Evolutionary conservation across 1,139 yeast genomes (phyloP), one percentile per base, ranked within the genome.

Genomic region (Tardiomyces blankii): DNA sequence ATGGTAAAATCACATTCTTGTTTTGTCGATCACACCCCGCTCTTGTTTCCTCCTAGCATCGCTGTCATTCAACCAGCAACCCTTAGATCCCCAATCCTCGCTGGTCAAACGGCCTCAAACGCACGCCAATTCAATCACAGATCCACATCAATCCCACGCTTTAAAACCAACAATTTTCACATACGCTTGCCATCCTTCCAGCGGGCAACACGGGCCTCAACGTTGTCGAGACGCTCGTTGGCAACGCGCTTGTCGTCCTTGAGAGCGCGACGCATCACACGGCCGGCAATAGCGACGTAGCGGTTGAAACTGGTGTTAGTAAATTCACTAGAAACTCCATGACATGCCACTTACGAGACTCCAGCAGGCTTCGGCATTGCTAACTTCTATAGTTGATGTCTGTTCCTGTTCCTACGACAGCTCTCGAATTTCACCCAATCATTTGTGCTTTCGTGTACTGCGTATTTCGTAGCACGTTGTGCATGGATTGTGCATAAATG

Each of bases 201-300:
- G 65, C 74, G 77, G 67, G 84, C 78, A 55, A 75, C 83, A 68
- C 78, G 80, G 60, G 80, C 87, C 62, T 91, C 98, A 55, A 83
- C 67, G 58, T 68, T 52, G 56, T 82, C 83, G 74, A 95, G 85
- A 68, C 77, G 75, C 60, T 82, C 86, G 57, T 82, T 85, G 55
- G 73, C 77, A 53, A 78, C 82, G 67, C 84, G 85, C 66, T 78
- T 68, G 61, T 89, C 96, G 57, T 89, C 82, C 76, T 91, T 91
- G 66, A 91, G 78, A 46, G 96, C 82, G 60, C 77, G 74, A 74
- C 97, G 88, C 62, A 87, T 77, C 53, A 95, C 78, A 66, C 80
- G 81, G 65, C 96, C 95, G 59, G 96, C 86, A 64, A 91, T 77
- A 58, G 95, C 79, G 68, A 89, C 75, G 70, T 91, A 91, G 69